Conservation (phyloP, 2,329 filamentous ascomycete genomes). For the Microsporum canis region DNA sequence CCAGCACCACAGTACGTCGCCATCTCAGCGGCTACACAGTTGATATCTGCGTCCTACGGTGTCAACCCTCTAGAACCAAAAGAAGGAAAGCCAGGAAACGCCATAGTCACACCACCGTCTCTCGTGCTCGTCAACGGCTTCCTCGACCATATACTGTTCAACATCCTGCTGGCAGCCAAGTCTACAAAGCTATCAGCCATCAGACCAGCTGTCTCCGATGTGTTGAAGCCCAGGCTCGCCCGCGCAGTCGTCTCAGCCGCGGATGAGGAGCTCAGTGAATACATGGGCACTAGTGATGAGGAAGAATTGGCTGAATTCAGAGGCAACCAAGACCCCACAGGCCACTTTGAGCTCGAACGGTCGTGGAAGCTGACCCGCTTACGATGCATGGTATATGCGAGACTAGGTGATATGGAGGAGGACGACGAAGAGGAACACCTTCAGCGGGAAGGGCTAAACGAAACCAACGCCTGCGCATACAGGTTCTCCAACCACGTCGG, state of each 20-base stretch:
- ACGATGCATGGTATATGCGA: slow-evolving; percentile 96
- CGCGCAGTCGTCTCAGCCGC: slow-evolving; percentile 72
- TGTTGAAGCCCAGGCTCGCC: slow-evolving; percentile 80
- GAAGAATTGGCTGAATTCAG: slow-evolving; percentile 55
- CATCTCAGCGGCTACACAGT: slow-evolving; percentile 74
- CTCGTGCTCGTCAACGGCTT: slow-evolving; percentile 78
- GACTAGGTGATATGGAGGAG: slow-evolving; percentile 91
- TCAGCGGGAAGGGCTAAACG: slow-evolving; percentile 61
- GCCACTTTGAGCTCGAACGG: slow-evolving; percentile 78
- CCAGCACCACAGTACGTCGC: slow-evolving; percentile 83
- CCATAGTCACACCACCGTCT: slow-evolving; percentile 60
- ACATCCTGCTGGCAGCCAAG: slow-evolving; percentile 67
- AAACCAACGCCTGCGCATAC: slow-evolving; percentile 44
- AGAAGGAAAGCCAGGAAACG: slow-evolving; percentile 57
- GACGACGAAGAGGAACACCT: slow-evolving; percentile 89
- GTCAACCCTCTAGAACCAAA: slow-evolving; percentile 55
- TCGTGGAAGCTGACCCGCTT: slow-evolving; percentile 89
- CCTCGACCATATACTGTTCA: slow-evolving; percentile 85
- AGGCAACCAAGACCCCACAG: slow-evolving; percentile 39
- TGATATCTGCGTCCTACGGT: slow-evolving; percentile 80
- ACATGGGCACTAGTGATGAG: slow-evolving; percentile 66
- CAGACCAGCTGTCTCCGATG: slow-evolving; percentile 70
- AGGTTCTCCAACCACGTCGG: slow-evolving; percentile 47
- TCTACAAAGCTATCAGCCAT: slow-evolving; percentile 66
- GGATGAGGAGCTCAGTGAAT: slow-evolving; percentile 77